A percentile compares a stretch with the other conserved stretches of the same genome.
phyloP scores from a whole-genome alignment of 1,284 basidiomycete species.

The Exsudoporus floridanus region DNA sequence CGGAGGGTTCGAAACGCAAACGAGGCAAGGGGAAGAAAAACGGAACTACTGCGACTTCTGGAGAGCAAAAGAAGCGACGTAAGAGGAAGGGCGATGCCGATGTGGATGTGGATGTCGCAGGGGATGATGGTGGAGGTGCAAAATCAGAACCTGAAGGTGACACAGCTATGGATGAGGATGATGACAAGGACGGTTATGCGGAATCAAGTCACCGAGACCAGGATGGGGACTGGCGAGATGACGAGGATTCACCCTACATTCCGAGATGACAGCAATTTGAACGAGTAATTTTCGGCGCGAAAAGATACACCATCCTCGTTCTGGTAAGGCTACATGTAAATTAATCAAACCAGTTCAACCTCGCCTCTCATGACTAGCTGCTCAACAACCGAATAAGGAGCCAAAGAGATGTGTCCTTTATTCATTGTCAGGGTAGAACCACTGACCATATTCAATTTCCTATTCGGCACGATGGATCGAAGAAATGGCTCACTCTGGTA shows the following conservation, averaged over 20 bases:
- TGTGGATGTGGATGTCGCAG: conserved; percentile 23
- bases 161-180: conserved; percentile 38
- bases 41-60: conserved; percentile 29
- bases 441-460: conserved; percentile 38
- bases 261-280: conserved; percentile 27
- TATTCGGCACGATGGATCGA: not conserved
- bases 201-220: conserved; percentile 27
- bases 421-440: conserved; percentile 61
- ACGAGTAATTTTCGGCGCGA: conserved; percentile 5
- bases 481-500: conserved; percentile 64
- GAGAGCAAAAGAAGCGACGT: conserved; percentile 40
- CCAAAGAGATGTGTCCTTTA: conserved; percentile 68
- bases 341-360: conserved; percentile 63
- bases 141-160: conserved; percentile 36
- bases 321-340: conserved; percentile 20
- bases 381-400: conserved; percentile 70
- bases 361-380: conserved; percentile 66
- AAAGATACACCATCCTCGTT: conserved; percentile 11
- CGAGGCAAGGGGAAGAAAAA: conserved; percentile 55
- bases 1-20: conserved; percentile 53
- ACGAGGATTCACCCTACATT: conserved; percentile 35
- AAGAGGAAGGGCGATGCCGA: conserved; percentile 43
- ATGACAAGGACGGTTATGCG: conserved; percentile 30
- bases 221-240: conserved; percentile 28
- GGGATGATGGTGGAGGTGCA: conserved; percentile 31